Evolutionary conservation across 768 basidiomycete genomes (phyloP), one percentile per base, ranked within the genome.

Genomic region (Kwoniella mangroviensis): DNA sequence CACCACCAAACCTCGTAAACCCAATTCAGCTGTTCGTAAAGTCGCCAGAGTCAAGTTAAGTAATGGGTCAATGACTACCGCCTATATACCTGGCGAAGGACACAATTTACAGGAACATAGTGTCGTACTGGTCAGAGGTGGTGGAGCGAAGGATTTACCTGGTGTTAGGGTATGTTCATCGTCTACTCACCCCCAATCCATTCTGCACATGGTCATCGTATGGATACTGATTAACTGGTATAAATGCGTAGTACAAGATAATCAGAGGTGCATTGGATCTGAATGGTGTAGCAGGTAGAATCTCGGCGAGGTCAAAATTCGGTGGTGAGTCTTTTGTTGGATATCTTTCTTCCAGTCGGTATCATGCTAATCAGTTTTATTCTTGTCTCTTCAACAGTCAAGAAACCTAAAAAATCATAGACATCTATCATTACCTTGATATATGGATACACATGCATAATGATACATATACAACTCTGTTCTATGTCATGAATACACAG

Each of bases 31-130:
- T 45, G 94, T 97, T 80, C 92, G 97, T 70, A 98, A 98, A 85
- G 93, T 98, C 67, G 94, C 94, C 54, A 88, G 92, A 77, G 90
- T 99, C 75, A 96, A 96, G 85, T 86, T 99, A 66, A 88, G 90
- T 22, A 94, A 90, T 13, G 97, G 97, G 60, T 90, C 91, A 82
- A 90, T 89, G 53, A 87, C 94, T 72, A 91, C 91, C 86, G 94
- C 94, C 17, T 98, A 98, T 83, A 93, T 98, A 68, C 92, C 91
- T 55, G 97, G 97, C 76, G 97, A 98, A 81, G 97, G 97, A 0
- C 96, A 98, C 82, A 98, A 97, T 80, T 83, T 98, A 78, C 97
- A 98, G 85, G 97, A 98, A 82, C 97, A 99, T 79, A 91, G 91
- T 83, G 96, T 98, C 4, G 94, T 98, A 1, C 83, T 98, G 54